Conservation (phyloP, 2,329 filamentous ascomycete species). For the Didymella segeticola region DNA sequence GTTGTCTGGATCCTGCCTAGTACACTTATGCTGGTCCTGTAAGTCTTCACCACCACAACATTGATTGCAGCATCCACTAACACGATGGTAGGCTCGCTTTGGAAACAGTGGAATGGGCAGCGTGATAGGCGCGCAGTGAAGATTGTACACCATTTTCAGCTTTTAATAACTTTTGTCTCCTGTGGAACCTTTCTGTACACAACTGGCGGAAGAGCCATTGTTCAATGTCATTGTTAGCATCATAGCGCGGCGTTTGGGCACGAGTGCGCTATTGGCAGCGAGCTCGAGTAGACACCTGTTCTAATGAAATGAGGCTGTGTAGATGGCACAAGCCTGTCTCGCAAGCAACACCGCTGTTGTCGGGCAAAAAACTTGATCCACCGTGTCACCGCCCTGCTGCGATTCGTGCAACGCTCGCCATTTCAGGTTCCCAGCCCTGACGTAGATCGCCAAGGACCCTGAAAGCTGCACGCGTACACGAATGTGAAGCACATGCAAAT, state of each 20-base stretch:
- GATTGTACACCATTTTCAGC: neutral
- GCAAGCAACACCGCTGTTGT: constrained; percentile 5
- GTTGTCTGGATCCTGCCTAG: constrained; percentile 97
- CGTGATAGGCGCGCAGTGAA: constrained; percentile 5
- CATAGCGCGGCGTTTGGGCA: constrained; percentile 21
- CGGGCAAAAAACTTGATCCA: neutral
- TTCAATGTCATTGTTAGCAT: constrained; percentile 6
- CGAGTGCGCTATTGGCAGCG: neutral
- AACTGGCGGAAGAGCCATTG: neutral
- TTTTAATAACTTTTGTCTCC: neutral
- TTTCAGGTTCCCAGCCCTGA: constrained; percentile 28
- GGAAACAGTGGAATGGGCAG: constrained; percentile 92
- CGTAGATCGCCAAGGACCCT: constrained; percentile 28
- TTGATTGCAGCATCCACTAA: neutral
- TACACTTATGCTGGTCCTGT: constrained; percentile 85
- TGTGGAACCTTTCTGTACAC: neutral
- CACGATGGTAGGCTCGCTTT: constrained; percentile 57
- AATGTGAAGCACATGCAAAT: constrained; percentile 14
- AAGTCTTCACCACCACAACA: neutral
- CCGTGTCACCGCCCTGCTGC: neutral
- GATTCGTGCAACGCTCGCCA: constrained; percentile 7
- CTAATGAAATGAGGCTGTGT: neutral
- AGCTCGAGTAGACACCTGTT: neutral
- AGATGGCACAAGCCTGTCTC: neutral
- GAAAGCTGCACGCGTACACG: constrained; percentile 9